These are phyloP conservation scores for Aspergillus tamarii DNA, from an alignment of 2,329 filamentous ascomycete species.

Conservation along the genomic window DNA sequence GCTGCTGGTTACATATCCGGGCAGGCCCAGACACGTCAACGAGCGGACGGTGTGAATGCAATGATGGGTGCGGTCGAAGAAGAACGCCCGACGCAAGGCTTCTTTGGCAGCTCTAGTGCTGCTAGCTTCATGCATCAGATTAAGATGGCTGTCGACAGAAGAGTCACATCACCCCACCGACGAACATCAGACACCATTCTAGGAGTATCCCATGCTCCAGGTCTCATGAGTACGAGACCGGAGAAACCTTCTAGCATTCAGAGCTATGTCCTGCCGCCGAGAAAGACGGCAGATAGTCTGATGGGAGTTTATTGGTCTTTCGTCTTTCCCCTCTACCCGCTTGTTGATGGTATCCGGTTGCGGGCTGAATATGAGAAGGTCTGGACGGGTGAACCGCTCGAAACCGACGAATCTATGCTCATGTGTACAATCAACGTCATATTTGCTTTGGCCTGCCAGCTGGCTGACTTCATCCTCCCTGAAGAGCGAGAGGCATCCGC, in stretches of 20 bases:
- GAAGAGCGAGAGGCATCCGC: slow-evolving; percentile 48
- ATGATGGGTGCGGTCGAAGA: slow-evolving; percentile 53
- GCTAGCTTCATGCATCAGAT: slow-evolving; percentile 54
- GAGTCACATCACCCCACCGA: slow-evolving; percentile 26
- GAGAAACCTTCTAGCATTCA: slow-evolving; percentile 14
- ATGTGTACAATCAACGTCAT: slow-evolving; percentile 53
- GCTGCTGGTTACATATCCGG: slow-evolving; percentile 2
- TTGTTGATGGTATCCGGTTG: slow-evolving; percentile 46
- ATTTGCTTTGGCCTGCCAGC: slow-evolving; percentile 51
- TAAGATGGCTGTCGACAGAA: slow-evolving; percentile 47
- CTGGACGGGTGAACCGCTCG: slow-evolving; percentile 43
- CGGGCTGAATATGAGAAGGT: slow-evolving; percentile 44
- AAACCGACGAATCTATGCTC: slow-evolving; percentile 47
- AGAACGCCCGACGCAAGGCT: slow-evolving; percentile 45
- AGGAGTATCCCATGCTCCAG: slow-evolving; percentile 18
- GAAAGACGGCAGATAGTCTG: slow-evolving; percentile 50
- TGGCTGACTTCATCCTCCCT: slow-evolving; percentile 45
- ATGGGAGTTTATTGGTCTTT: slow-evolving; percentile 53
- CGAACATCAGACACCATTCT: slow-evolving; percentile 21
- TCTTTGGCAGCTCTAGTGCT: slow-evolving; percentile 53
- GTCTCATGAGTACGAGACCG: slow-evolving; percentile 25
- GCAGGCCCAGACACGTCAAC: background rate
- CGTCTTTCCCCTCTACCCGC: slow-evolving; percentile 52
- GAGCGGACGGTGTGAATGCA: slow-evolving; percentile 43
- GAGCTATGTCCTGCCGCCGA: slow-evolving; percentile 49